Conservation (phyloP, 2,329 filamentous ascomycete species). For the Trichoderma citrinoviride region DNA sequence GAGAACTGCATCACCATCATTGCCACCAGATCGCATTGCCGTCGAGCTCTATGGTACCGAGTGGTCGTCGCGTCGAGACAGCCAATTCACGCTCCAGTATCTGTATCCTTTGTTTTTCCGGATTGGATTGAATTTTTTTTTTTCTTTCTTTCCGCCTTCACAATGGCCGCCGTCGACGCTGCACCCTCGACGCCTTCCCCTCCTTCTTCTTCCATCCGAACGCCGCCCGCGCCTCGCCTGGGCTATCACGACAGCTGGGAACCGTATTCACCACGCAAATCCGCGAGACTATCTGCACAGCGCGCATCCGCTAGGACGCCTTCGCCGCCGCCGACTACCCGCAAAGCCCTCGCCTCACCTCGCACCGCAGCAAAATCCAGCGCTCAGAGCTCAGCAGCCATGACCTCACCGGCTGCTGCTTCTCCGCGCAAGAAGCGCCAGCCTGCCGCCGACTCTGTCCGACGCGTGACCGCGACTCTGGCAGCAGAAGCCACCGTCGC, state of each 20-base stretch:
- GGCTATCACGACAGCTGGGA: constrained; percentile 68
- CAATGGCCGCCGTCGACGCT: constrained; percentile 31
- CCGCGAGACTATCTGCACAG: constrained; percentile 60
- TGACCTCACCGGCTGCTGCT: constrained; percentile 43
- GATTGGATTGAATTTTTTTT: neutral
- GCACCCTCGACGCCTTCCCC: constrained; percentile 59
- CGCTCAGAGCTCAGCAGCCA: constrained; percentile 32
- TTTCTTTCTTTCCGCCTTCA: constrained; percentile 20
- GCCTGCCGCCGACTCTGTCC: constrained; percentile 47
- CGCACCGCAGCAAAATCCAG: constrained; percentile 35
- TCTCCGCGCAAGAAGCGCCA: constrained; percentile 53
- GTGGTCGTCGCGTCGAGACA: neutral
- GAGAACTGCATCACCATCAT: neutral
- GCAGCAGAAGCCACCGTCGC: constrained; percentile 46
- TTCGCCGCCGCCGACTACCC: constrained; percentile 46
- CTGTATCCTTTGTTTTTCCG: constrained; percentile 11
- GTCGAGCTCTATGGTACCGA: constrained; percentile 24
- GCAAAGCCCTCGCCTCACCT: constrained; percentile 34
- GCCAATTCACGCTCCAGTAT: neutral
- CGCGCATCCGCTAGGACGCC: constrained; percentile 53
- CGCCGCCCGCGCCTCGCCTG: constrained; percentile 66
- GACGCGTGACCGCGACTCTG: constrained; percentile 46
- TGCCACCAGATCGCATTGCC: neutral
- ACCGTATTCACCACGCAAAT: constrained; percentile 70
- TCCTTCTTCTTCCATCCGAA: constrained; percentile 54